phyloP scores from a whole-genome alignment of 768 basidiomycete species.

The Termitomyces sp. region DNA sequence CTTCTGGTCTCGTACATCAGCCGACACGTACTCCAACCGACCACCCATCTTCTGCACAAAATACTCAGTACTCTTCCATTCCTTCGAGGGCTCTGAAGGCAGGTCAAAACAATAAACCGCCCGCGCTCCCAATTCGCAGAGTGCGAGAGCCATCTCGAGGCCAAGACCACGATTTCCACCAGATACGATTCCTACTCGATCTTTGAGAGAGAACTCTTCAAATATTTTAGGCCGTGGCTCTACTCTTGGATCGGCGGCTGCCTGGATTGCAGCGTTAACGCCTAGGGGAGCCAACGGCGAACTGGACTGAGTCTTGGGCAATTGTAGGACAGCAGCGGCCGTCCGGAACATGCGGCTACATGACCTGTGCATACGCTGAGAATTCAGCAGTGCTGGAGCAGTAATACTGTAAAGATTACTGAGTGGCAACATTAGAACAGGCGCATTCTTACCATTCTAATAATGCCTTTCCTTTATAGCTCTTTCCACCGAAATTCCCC shows the following conservation, averaged over 20 bases:
- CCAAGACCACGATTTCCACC: conserved; percentile 67
- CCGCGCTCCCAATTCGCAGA: conserved; percentile 67
- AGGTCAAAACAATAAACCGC: conserved; percentile 67
- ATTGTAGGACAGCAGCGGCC: neutral
- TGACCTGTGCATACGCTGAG: neutral
- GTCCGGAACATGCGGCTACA: conserved; percentile 2
- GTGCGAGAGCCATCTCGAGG: conserved; percentile 71
- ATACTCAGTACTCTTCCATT: conserved; percentile 47
- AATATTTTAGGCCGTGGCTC: conserved; percentile 44
- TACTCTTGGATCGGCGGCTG: conserved; percentile 27
- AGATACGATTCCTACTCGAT: conserved; percentile 55
- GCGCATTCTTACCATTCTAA: too few relatives aligned
- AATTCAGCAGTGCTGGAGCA: neutral
- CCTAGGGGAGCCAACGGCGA: conserved; percentile 59
- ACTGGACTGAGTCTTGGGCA: conserved; percentile 25
- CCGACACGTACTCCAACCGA: conserved; percentile 53
- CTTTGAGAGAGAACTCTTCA: conserved; percentile 51
- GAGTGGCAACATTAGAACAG: neutral
- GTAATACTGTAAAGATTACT: neutral
- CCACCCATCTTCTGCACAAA: conserved; percentile 42
- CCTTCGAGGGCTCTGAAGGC: conserved; percentile 45
- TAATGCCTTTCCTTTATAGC: neutral
- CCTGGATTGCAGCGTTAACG: conserved; percentile 50
- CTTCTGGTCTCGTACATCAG: conserved; percentile 62
- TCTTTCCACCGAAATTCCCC: neutral